Percentiles rank a stretch among this genome's conserved stretches.
phyloP scores from a whole-genome alignment of 2,329 filamentous ascomycete species.

The Blastomyces gilchristii region DNA sequence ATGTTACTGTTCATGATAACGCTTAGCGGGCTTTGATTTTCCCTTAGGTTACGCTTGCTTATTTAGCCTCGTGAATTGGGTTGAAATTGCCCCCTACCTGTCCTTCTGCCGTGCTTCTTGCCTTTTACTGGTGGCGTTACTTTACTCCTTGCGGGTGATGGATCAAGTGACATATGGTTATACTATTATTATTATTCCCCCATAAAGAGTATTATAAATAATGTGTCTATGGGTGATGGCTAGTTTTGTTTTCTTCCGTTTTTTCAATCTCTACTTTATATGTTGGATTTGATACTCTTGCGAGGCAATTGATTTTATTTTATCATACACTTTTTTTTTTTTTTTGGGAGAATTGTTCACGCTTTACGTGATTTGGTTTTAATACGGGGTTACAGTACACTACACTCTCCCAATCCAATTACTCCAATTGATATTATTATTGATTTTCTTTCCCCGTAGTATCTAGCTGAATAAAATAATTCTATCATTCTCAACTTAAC shows the following conservation, averaged over 20 bases:
- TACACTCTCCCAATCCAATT: background rate
- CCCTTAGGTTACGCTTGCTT: background rate
- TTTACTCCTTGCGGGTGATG: background rate
- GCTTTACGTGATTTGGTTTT: too few relatives aligned
- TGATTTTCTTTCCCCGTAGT: too few relatives aligned
- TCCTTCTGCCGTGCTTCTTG: background rate
- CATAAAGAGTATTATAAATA: background rate
- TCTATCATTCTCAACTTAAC: too few relatives aligned
- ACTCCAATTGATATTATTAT: background rate
- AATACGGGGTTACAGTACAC: too few relatives aligned
- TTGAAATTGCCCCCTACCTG: background rate
- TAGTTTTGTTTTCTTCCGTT: background rate
- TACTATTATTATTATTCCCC: background rate
- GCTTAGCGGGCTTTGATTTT: background rate
- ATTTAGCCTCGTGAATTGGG: background rate
- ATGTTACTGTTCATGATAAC: constrained; percentile 21
- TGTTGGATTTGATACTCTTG: background rate
- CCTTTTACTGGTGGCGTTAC: background rate
- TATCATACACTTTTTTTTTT: too few relatives aligned
- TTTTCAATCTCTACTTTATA: background rate
- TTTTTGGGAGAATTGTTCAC: too few relatives aligned
- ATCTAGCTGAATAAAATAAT: too few relatives aligned
- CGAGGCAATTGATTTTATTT: background rate
- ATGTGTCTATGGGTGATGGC: background rate
- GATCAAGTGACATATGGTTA: background rate